A percentile compares a stretch with the other conserved stretches of the same genome.
phyloP scores from a whole-genome alignment of 2,329 filamentous ascomycete species.

The Claviceps cyperi region DNA sequence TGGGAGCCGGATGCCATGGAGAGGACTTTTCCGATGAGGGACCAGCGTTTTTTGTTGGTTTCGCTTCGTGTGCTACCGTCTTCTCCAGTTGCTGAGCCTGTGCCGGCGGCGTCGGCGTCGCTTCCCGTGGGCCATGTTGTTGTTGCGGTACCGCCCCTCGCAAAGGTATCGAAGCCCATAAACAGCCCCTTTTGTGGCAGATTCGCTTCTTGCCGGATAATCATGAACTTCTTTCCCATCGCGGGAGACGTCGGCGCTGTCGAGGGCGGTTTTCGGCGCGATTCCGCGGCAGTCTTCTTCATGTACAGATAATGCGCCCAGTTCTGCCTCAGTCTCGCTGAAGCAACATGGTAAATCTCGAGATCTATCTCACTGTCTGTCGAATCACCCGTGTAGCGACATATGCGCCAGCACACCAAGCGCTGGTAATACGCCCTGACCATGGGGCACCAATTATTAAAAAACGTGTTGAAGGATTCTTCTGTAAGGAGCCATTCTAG shows the following conservation, averaged over 20 bases:
- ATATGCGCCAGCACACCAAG: conserved; percentile 77
- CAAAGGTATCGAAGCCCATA: conserved; percentile 34
- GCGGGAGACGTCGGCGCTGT: conserved; percentile 74
- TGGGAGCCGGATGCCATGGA: conserved; percentile 17
- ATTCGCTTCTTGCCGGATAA: conserved; percentile 63
- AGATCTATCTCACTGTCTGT: conserved; percentile 44
- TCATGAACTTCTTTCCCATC: conserved; percentile 73
- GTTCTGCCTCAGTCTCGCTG: conserved; percentile 51
- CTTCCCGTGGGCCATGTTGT: too few species aligned
- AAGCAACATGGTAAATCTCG: conserved; percentile 56
- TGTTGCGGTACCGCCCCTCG: conserved; percentile 8
- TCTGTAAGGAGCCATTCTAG: conserved; percentile 61
- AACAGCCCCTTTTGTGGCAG: conserved; percentile 32
- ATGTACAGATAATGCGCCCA: conserved; percentile 74
- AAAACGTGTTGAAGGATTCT: conserved; percentile 63
- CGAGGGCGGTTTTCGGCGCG: conserved; percentile 45
- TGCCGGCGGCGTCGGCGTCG: too few species aligned
- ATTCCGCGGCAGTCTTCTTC: conserved; percentile 48
- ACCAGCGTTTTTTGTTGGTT: conserved; percentile 44
- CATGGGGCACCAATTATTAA: conserved; percentile 94
- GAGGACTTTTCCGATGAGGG: conserved; percentile 49
- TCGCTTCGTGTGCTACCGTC: too few species aligned
- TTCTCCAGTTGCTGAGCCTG: too few species aligned
- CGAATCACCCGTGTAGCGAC: conserved; percentile 57
- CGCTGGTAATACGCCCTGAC: conserved; percentile 87